These are phyloP conservation scores for Hyphopichia fennica DNA, from an alignment of 1,139 yeast species.

Conservation along the genomic window DNA sequence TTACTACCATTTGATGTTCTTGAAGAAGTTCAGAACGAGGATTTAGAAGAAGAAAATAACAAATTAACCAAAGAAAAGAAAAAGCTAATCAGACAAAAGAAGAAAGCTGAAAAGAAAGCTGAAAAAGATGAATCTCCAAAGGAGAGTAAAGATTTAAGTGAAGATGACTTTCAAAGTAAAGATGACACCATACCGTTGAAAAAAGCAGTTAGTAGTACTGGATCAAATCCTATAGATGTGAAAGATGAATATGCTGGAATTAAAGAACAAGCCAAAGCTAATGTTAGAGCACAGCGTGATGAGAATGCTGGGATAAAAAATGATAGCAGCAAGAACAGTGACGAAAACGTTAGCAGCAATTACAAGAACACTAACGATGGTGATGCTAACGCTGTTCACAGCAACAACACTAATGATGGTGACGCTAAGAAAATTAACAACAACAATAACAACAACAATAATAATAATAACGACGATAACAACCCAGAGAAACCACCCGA, in stretches of 20 bases:
- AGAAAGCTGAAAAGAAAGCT: conserved; percentile 10
- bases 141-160: conserved; percentile 1
- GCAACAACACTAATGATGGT: neutral
- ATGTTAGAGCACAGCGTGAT: conserved; percentile 13
- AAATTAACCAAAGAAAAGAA: conserved; percentile 26
- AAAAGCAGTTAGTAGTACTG: neutral
- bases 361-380: neutral
- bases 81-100: conserved; percentile 20
- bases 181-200: conserved; percentile 17
- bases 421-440: conserved; percentile 12
- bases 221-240: neutral
- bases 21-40: conserved; percentile 31
- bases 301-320: neutral
- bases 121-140: neutral
- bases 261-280: conserved; percentile 14
- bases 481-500: no score
- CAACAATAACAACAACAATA: conserved; percentile 2
- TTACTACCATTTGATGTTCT: conserved; percentile 32
- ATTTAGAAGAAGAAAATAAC: conserved; percentile 27
- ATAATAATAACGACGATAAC: conserved; percentile 5
- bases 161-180: conserved; percentile 10
- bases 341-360: neutral
- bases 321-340: neutral
- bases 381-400: no score
- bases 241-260: conserved; percentile 5